phyloP scores from a whole-genome alignment of 1,284 basidiomycete genomes.

The Pseudozyma flocculosa region DNA sequence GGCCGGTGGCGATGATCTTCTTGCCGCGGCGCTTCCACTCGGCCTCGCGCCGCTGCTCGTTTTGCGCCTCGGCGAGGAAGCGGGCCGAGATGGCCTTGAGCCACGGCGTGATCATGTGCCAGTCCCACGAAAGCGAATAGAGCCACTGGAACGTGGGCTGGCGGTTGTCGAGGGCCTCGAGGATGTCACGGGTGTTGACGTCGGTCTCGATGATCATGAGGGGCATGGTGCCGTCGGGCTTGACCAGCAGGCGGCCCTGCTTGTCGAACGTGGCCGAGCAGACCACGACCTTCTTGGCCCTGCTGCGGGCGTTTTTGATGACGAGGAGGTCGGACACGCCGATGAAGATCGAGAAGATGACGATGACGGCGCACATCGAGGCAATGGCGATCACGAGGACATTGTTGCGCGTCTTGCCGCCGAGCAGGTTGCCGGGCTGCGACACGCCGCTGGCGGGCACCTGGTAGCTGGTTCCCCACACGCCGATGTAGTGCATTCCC shows the following conservation, averaged over 20 bases:
- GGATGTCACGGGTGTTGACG: conserved; percentile 58
- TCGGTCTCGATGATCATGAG: conserved; percentile 63
- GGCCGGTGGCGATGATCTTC: conserved; percentile 43
- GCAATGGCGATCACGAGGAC: conserved; percentile 58
- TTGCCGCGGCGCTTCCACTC: conserved; percentile 38
- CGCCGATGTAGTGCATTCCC: conserved; percentile 63
- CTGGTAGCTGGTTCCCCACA: conserved; percentile 61
- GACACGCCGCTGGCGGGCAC: conserved; percentile 30
- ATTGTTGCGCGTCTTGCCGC: conserved; percentile 49
- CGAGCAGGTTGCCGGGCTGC: conserved; percentile 27
- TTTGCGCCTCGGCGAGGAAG: conserved; percentile 24
- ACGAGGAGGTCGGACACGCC: conserved; percentile 59
- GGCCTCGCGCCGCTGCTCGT: conserved; percentile 33
- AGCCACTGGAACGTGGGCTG: conserved; percentile 63
- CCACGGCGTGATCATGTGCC: conserved; percentile 61
- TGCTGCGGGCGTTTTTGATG: conserved; percentile 58
- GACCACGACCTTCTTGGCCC: conserved; percentile 62
- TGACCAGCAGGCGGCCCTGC: conserved; percentile 61
- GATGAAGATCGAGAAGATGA: conserved; percentile 60
- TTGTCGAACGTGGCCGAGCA: conserved; percentile 62
- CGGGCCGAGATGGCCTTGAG: conserved; percentile 59
- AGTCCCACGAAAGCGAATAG: conserved; percentile 63
- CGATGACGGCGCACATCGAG: conserved; percentile 62
- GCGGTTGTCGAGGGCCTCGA: conserved; percentile 61
- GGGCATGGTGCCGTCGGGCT: conserved; percentile 62